Percentiles rank a stretch among this genome's conserved stretches.
These are phyloP conservation scores for Rhododendron kiyosumense DNA, from an alignment of 148 eudicot species.

Conservation along the genomic window DNA sequence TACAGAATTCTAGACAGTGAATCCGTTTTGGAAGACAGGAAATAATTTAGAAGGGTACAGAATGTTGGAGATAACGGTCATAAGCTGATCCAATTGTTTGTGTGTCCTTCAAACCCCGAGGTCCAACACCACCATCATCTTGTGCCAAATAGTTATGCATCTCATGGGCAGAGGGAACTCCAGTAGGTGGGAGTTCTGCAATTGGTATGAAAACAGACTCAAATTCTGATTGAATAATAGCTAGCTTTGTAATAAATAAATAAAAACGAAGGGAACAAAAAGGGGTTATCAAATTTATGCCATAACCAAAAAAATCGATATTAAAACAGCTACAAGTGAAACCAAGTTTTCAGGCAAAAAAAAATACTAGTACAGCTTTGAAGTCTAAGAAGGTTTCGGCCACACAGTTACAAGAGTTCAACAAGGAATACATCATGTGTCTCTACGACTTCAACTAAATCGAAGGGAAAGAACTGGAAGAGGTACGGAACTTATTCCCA, in stretches of 20 bases:
- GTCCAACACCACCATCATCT: constrained; percentile 39
- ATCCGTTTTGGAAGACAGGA: background rate
- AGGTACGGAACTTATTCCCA: background rate
- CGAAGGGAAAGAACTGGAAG: background rate
- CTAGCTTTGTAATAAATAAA: background rate
- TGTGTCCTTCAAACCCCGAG: constrained; percentile 41
- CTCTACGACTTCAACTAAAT: background rate
- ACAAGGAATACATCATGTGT: background rate
- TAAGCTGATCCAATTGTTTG: constrained; percentile 55
- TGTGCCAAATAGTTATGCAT: constrained; percentile 34
- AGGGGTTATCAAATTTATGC: background rate
- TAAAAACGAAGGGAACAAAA: too few relatives aligned
- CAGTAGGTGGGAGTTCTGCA: constrained; percentile 44
- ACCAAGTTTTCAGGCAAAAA: background rate
- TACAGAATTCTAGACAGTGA: background rate
- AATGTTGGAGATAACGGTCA: constrained; percentile 59
- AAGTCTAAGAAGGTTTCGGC: background rate
- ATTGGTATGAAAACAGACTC: background rate
- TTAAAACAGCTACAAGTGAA: background rate
- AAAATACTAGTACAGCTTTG: background rate
- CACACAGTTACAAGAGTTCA: background rate
- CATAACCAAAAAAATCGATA: background rate
- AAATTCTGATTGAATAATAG: background rate
- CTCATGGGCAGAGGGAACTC: constrained; percentile 31
- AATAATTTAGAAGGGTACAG: constrained; percentile 25